Evolutionary conservation across 2,329 filamentous ascomycete species (phyloP), one percentile per base, ranked within the genome.

Genomic region (Beauveria medogensis): DNA sequence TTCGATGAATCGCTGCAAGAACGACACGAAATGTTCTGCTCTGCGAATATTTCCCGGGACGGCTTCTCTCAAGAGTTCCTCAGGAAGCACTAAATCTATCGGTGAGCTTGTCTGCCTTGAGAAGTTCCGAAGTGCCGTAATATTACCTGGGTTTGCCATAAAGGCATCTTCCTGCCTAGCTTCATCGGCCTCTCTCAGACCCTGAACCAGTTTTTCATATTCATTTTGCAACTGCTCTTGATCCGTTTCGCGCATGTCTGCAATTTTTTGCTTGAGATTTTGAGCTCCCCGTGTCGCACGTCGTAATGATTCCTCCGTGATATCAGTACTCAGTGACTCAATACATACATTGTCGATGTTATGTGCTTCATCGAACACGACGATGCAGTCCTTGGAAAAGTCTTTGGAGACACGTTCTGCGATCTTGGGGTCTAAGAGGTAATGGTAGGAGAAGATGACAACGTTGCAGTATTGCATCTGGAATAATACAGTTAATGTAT

Each of bases 331-430:
- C 14, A 97, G 78, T 2, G 94, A 93, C 71, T 99, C 94, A 66
- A 99, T 99, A 72, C 95, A 99, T 62, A 99, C 94, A 71, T 99
- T 99, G 80, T 99, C 94, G 67, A 99, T 99, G 70, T 99, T 99
- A 77, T 99, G 94, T 16, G 94, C 94, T 74, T 99, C 94, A 70
- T 99, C 94, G 66, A 99, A 99, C 3, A 99, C 94, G 22, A 99
- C 91, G 57, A 99, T 99, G 72, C 92, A 97, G 73, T 99, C 95
- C 68, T 97, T 97, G 0, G 94, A 97, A 12, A 99, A 84, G 69
- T 99, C 94, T 73, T 89, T 92, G 0, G 94, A 97, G 2, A 97
- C 92, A 62, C 93, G 78, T 71, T 99, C 94, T 14, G 94, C 94
- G 68, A 99, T 99, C 73, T 99, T 99, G 3, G 94, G 94, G 69